phyloP scores from a whole-genome alignment of 2,329 filamentous ascomycete genomes.

The Aspergillus phoenicis region DNA sequence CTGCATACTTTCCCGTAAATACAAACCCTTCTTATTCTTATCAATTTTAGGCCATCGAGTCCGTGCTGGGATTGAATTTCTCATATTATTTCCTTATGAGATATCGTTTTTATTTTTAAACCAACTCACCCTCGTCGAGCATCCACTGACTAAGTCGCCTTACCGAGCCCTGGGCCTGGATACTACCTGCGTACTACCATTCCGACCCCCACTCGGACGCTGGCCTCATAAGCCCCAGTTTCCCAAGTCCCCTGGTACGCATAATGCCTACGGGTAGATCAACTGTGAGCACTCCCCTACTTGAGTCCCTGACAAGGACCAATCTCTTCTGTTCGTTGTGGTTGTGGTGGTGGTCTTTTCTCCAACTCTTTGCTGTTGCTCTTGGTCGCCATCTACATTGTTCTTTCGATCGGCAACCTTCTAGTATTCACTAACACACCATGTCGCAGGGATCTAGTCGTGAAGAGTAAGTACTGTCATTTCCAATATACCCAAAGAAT shows the following conservation, averaged over 20 bases:
- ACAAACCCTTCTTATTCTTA: not conserved
- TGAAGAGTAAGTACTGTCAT: conserved; percentile 28
- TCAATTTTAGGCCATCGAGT: not conserved
- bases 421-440: conserved; percentile 25
- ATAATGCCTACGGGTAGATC: conserved; percentile 18
- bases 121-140: not conserved
- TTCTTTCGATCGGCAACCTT: conserved; percentile 6
- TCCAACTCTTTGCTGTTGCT: not conserved
- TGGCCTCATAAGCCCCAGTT: conserved; percentile 11
- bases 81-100: not conserved
- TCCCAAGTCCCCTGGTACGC: conserved; percentile 3
- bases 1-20: not conserved
- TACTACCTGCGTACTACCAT: conserved; percentile 2
- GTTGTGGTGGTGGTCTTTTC: not conserved
- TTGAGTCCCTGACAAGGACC: not conserved
- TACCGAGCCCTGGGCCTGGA: conserved; percentile 4
- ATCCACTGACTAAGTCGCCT: conserved; percentile 4
- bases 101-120: not conserved
- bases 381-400: not conserved
- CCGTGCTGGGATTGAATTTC: not conserved
- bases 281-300: conserved; percentile 18
- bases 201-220: conserved; percentile 15
- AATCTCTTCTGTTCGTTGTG: not conserved
- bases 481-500: too few relatives aligned
- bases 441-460: conserved; percentile 29